Evolutionary conservation across 495 filamentous ascomycete species (phyloP).

Genomic region (Parmelia sp.): DNA sequence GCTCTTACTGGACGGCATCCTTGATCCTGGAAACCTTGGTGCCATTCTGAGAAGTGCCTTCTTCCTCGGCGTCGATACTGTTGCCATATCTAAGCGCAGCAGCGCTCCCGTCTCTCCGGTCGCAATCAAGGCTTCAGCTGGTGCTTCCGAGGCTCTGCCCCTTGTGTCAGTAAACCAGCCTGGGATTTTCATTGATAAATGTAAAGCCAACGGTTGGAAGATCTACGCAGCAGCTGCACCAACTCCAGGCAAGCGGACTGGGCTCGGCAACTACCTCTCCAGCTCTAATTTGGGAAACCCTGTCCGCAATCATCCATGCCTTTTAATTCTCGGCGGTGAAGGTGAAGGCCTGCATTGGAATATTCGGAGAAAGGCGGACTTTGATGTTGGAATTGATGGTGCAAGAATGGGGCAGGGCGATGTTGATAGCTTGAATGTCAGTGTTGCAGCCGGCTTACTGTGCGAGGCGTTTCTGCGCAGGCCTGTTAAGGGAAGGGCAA

Average conservation of each 20-base stretch:
- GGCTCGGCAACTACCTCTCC: conserved; percentile 15
- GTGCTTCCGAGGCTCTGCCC: conserved; percentile 72
- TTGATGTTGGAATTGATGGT: conserved; percentile 49
- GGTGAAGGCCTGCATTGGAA: conserved; percentile 61
- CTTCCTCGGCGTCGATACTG: conserved; percentile 76
- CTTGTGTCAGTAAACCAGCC: conserved; percentile 61
- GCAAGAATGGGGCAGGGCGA: conserved; percentile 36
- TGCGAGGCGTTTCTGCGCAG: conserved; percentile 55
- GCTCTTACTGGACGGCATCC: conserved; percentile 74
- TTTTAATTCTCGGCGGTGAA: conserved; percentile 80
- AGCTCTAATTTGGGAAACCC: conserved; percentile 36
- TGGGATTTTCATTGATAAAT: conserved; percentile 59
- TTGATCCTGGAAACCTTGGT: conserved; percentile 86
- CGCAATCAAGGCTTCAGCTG: conserved; percentile 78
- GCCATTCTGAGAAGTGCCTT: conserved; percentile 79
- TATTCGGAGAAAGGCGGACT: conserved; percentile 58
- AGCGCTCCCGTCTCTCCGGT: conserved; percentile 68
- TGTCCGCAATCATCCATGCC: conserved; percentile 54
- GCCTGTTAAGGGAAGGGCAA: background rate
- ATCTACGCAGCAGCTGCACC: conserved; percentile 73
- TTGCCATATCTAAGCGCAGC: conserved; percentile 58
- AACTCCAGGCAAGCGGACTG: conserved; percentile 8
- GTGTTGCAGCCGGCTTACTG: conserved; percentile 72
- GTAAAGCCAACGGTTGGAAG: conserved; percentile 66
- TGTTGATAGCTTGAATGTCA: conserved; percentile 82